Percentiles rank a stretch among this genome's conserved stretches.
Conservation (phyloP, 2,329 filamentous ascomycete genomes). For the Neofusicoccum parvum region DNA sequence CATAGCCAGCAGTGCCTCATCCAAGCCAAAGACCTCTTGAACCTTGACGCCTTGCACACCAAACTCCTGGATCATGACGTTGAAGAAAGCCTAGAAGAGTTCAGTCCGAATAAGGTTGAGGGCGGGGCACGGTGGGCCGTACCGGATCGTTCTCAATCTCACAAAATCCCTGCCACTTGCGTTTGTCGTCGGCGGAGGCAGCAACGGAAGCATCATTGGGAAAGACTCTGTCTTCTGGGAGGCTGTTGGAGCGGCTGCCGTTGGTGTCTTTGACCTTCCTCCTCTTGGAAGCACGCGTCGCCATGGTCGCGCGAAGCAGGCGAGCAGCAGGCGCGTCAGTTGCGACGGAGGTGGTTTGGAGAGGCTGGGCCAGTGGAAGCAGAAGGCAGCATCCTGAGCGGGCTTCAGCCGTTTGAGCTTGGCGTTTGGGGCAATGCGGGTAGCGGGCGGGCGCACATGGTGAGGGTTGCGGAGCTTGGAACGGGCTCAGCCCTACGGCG, state of each 20-base stretch:
- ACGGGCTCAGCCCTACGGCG: slow-evolving; percentile 17
- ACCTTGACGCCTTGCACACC: slow-evolving; percentile 74
- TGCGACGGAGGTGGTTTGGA: background rate
- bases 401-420: background rate
- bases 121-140: slow-evolving; percentile 18
- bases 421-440: background rate
- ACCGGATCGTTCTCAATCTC: slow-evolving; percentile 92
- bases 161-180: slow-evolving; percentile 69
- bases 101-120: slow-evolving; percentile 28
- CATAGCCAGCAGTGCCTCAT: slow-evolving; percentile 63
- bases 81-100: slow-evolving; percentile 71
- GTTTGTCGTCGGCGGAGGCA: slow-evolving; percentile 42
- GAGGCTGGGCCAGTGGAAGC: background rate
- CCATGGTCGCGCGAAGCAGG: slow-evolving; percentile 4
- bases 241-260: background rate
- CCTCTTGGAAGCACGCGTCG: slow-evolving; percentile 18
- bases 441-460: background rate
- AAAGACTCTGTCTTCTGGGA: slow-evolving; percentile 12
- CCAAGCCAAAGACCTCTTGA: slow-evolving; percentile 74
- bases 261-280: slow-evolving; percentile 13
- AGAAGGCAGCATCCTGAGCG: slow-evolving; percentile 3
- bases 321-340: background rate
- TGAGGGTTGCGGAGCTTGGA: slow-evolving; percentile 6
- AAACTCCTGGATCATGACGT: slow-evolving; percentile 76
- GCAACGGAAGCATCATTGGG: slow-evolving; percentile 23